A percentile compares a stretch with the other conserved stretches of the same genome.
phyloP scores from a whole-genome alignment of 257 asterid genomes.

The Marsdenia floribunda region DNA sequence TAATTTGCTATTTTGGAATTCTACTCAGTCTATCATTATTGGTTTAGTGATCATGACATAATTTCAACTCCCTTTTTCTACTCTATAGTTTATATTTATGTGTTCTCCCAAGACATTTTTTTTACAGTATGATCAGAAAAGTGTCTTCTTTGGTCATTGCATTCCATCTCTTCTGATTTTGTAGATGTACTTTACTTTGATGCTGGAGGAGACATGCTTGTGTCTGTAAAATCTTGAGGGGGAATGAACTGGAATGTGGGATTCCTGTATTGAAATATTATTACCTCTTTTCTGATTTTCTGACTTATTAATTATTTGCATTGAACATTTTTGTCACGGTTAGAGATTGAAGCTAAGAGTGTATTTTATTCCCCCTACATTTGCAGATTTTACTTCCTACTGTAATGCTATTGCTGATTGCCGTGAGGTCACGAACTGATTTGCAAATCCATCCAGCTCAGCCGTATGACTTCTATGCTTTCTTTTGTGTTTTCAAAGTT shows the following conservation, averaged over 20 bases:
- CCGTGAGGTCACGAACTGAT: conserved; percentile 75
- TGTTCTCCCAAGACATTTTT: background rate
- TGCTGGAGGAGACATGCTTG: background rate
- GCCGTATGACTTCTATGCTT: conserved; percentile 48
- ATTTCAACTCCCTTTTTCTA: background rate
- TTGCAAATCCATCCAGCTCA: conserved; percentile 76
- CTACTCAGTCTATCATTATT: background rate
- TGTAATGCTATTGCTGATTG: conserved; percentile 79
- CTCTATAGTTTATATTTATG: background rate
- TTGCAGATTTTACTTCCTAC: conserved; percentile 88
- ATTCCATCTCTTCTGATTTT: background rate
- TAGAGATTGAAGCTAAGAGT: conserved; percentile 13
- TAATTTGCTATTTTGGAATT: background rate
- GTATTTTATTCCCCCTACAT: conserved; percentile 5
- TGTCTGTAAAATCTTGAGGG: background rate
- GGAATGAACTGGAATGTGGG: background rate
- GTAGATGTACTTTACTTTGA: background rate
- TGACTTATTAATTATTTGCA: background rate
- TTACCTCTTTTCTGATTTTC: background rate
- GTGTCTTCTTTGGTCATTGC: background rate
- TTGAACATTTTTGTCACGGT: background rate
- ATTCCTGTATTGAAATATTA: background rate
- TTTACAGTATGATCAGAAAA: background rate
- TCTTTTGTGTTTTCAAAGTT: background rate
- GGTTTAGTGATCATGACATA: background rate